Base-by-base conservation (phyloP, 176 grass and related monocot genomes). In the Cenchrus americanus region DNA sequence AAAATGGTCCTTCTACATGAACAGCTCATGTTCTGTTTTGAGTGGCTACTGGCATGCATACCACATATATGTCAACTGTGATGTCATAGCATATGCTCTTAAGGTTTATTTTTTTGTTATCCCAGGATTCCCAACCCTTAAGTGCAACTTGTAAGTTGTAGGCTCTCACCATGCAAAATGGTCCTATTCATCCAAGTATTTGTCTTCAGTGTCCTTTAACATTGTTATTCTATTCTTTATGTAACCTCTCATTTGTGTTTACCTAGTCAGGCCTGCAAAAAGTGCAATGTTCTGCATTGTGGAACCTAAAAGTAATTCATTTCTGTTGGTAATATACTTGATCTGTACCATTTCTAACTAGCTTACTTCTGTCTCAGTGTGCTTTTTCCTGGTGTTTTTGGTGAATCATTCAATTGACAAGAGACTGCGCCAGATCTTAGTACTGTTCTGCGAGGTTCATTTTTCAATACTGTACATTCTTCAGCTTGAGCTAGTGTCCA, bases 321-420 rank as follows among this genome's bases (percentile, higher is more conserved):
- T 61, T 53, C 4, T 46, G 17, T 58, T 65, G 66, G 24, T 84
- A 63, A 37, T 80, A 62, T 18, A 19, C 47, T 81, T 13, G 30
- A 69, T 21, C 72, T 88, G 52, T 71, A 67, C 30, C 51, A 55
- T 83, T 59, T 27, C 62, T 83, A 71, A 86, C 19, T 43, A 48
- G 15, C 62, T 32, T 70, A 55, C 19, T 89, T 82, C 73, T 78
- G 24, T 75, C 75, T 83, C 87, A 98, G 96, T 95, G 92, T 98
- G 92, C 52, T 95, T 98, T 92, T 98, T 98, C 64, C 86, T 95
- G 85, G 83, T 98, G 69, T 98, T 95, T 95, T 64, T 98, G 44
- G 87, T 95, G 85, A 98, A 90, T 86, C 89, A 98, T 84, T 92
- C 93, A 53, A 91, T 98, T 13, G 88, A 76, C 52, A 84, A 73